Evolutionary conservation across 164 flowering plant species (phyloP), one percentile per base, ranked within the genome.

Genomic region (Taxillus chinensis): DNA sequence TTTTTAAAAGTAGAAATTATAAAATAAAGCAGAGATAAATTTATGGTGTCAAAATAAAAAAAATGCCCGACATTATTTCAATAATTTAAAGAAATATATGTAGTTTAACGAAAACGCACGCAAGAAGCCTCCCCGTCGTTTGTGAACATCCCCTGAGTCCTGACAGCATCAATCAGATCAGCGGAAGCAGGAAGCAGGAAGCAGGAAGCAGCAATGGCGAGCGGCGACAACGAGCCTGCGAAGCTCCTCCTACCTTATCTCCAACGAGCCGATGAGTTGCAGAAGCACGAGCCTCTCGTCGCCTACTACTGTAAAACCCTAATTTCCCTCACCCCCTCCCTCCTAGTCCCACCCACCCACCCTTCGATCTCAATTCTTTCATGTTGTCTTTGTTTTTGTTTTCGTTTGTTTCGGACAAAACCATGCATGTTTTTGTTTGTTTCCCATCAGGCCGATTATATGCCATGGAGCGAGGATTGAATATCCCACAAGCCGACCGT

Each of bases 211-310:
- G 46, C 46, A 15, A 86, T 85, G 93, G 86, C 83, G 59, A 79
- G 72, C 77, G 92, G 83, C 27, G 92, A 84, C 27, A 81, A 41
- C 69, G 97, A 90, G 71, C 97, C 90, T 2, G 97, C 95, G 58
- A 95, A 89, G 81, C 83, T 85, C 15, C 79, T 95, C 11, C 71
- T 95, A 8, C 96, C 99, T 6, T 91, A 91, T 74, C 90, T 95
- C 50, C 99, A 87, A 68, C 78, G 97, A 68, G 99, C 99, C 57
- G 99, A 95, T 63, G 97, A 91, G 71, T 75, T 95, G 63, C 95
- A 89, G 72, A 91, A 89, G 68, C 99, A 89, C 78, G 99, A 91
- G 53, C 96, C 82, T 42, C 95, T 95, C 73, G 96, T 95, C 68
- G 93, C 97, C 50, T 95, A 91, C 70, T 95, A 91, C 79, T 95